phyloP scores from a whole-genome alignment of 306 rosid genomes.

The Fragaria iinumae region DNA sequence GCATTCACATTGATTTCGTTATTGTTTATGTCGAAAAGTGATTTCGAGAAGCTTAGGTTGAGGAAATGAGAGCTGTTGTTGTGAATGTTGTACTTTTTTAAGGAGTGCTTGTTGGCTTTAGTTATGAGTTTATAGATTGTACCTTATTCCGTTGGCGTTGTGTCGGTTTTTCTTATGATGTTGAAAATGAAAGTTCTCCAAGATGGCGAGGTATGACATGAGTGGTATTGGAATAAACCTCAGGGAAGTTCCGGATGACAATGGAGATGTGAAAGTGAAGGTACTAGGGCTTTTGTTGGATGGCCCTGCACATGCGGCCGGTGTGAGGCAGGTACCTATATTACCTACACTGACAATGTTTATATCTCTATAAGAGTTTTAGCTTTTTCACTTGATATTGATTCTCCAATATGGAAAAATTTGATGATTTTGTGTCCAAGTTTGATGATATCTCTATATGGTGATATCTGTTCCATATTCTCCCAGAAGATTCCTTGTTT shows the following conservation, averaged over 20 bases:
- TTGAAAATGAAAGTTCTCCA: constrained; percentile 75
- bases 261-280: constrained; percentile 63
- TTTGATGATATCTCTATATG: no score
- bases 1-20: not conserved
- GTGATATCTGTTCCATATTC: not conserved
- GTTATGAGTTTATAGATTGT: constrained; percentile 33
- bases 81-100: not conserved
- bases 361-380: constrained; percentile 4
- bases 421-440: not conserved
- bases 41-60: not conserved
- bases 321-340: constrained; percentile 82
- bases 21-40: not conserved
- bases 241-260: constrained; percentile 77
- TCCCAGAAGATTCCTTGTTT: not conserved
- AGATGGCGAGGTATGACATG: constrained; percentile 99
- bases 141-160: constrained; percentile 42
- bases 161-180: constrained; percentile 33
- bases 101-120: not conserved
- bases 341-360: not conserved
- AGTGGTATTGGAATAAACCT: constrained; percentile 97
- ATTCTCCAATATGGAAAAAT: not conserved
- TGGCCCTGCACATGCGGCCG: constrained; percentile 87
- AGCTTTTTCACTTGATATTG: not conserved
- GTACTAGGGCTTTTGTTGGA: constrained; percentile 81
- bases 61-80: not conserved